These are phyloP conservation scores for Phyllosticta paracitricarpa DNA, from an alignment of 2,329 filamentous ascomycete genomes.

Conservation along the genomic window DNA sequence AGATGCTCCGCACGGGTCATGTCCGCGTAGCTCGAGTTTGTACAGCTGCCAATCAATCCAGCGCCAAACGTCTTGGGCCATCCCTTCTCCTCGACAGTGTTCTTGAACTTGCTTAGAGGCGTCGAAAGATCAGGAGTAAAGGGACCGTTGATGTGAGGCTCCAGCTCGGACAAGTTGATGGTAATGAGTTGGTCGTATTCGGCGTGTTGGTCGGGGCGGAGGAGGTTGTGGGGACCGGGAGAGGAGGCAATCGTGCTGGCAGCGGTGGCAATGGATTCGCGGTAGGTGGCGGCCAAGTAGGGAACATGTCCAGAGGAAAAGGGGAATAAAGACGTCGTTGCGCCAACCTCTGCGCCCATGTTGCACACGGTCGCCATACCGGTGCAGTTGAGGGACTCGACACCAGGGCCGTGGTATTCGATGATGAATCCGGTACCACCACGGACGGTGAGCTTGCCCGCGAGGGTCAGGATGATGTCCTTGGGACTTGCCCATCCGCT, in stretches of 20 bases:
- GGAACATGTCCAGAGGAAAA: constrained; percentile 75
- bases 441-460: constrained; percentile 80
- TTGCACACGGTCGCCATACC: constrained; percentile 90
- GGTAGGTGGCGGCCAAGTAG: constrained; percentile 78
- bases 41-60: constrained; percentile 93
- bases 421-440: constrained; percentile 92
- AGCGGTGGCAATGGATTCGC: constrained; percentile 58
- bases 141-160: constrained; percentile 94
- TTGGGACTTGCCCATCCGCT: constrained; percentile 90
- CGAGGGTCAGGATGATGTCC: constrained; percentile 85
- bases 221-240: constrained; percentile 51
- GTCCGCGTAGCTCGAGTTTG: constrained; percentile 97
- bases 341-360: constrained; percentile 87
- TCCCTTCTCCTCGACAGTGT: constrained; percentile 68
- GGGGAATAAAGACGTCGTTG: constrained; percentile 92
- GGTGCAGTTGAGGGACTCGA: constrained; percentile 79
- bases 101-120: constrained; percentile 80
- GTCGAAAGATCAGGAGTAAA: constrained; percentile 95
- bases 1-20: constrained; percentile 90
- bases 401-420: constrained; percentile 85
- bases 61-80: constrained; percentile 91
- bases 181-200: constrained; percentile 86
- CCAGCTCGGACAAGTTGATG: constrained; percentile 80
- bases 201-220: constrained; percentile 69
- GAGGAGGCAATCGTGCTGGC: constrained; percentile 52